Evolutionary conservation across 495 filamentous ascomycete genomes (phyloP).

Genomic region (Annulohypoxylon bovei): DNA sequence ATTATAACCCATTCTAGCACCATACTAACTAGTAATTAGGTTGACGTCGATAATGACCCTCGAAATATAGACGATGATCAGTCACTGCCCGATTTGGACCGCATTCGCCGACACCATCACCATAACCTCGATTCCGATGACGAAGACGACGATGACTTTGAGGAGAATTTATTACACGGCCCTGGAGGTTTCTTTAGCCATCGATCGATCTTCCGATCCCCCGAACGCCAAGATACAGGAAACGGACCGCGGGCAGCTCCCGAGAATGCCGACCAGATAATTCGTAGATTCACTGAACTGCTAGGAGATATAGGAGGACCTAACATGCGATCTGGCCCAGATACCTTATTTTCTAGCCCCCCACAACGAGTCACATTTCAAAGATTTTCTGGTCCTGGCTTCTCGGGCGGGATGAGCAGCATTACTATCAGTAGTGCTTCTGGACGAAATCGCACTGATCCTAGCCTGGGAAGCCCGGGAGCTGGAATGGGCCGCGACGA

Average conservation of each 20-base stretch:
- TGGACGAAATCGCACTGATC: constrained; percentile 12
- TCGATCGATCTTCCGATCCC: constrained; percentile 37
- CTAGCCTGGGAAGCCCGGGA: not conserved
- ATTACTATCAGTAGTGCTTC: constrained; percentile 48
- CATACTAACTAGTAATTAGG: constrained; percentile 37
- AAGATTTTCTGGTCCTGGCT: constrained; percentile 42
- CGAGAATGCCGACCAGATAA: constrained; percentile 48
- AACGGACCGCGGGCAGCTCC: constrained; percentile 31
- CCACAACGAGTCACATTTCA: constrained; percentile 36
- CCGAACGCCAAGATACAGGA: constrained; percentile 34
- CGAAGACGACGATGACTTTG: constrained; percentile 61
- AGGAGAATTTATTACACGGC: constrained; percentile 56
- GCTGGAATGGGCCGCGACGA: constrained; percentile 28
- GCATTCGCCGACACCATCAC: constrained; percentile 37
- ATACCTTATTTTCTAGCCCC: constrained; percentile 34
- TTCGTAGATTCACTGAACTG: constrained; percentile 57
- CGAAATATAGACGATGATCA: constrained; percentile 47
- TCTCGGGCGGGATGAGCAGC: constrained; percentile 43
- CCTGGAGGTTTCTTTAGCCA: constrained; percentile 58
- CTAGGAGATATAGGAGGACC: constrained; percentile 38
- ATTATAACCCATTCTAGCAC: not conserved
- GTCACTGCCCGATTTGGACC: constrained; percentile 50
- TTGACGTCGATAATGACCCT: constrained; percentile 54
- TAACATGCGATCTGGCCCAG: constrained; percentile 38
- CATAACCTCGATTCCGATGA: constrained; percentile 53